Conservation (phyloP, 192 early-diverging fungal genomes). For the Gamsiella multidivaricata region DNA sequence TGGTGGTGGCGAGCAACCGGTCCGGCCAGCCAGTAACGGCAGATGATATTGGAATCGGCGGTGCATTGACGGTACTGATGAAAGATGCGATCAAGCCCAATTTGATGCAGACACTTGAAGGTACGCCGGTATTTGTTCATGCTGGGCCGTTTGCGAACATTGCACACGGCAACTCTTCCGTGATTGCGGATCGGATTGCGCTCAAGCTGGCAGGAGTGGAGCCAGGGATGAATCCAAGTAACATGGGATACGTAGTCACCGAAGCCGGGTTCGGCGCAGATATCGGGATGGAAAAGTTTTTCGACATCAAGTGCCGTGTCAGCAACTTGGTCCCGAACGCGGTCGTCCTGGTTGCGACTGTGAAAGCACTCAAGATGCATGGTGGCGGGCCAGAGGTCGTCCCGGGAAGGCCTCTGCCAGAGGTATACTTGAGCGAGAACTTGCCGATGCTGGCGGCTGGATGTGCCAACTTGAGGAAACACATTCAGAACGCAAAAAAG, state of each 20-base stretch:
- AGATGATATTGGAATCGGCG: slow-evolving; percentile 96
- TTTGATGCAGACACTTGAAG: slow-evolving; percentile 99
- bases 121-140: slow-evolving; percentile 98
- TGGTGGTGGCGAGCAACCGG: slow-evolving; percentile 93
- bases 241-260: slow-evolving; percentile 91
- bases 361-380: slow-evolving; percentile 97
- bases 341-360: slow-evolving; percentile 94
- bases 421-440: slow-evolving; percentile 90
- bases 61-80: slow-evolving; percentile 97
- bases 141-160: slow-evolving; percentile 99
- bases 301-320: slow-evolving; percentile 97
- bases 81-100: slow-evolving; percentile 99
- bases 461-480: slow-evolving; percentile 87
- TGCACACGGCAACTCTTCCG: slow-evolving; percentile 96
- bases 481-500: slow-evolving; percentile 91
- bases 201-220: slow-evolving; percentile 90
- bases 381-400: slow-evolving; percentile 94
- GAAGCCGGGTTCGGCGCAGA: slow-evolving; percentile 99
- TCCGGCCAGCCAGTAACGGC: slow-evolving; percentile 87
- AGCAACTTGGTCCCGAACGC: slow-evolving; percentile 89
- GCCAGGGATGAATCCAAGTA: slow-evolving; percentile 59
- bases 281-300: slow-evolving; percentile 99
- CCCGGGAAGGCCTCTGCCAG: slow-evolving; percentile 91
- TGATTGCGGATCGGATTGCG: slow-evolving; percentile 96
- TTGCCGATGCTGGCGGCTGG: slow-evolving; percentile 86